phyloP scores from a whole-genome alignment of 2,329 filamentous ascomycete species.

The Paecilomyces fulvus region DNA sequence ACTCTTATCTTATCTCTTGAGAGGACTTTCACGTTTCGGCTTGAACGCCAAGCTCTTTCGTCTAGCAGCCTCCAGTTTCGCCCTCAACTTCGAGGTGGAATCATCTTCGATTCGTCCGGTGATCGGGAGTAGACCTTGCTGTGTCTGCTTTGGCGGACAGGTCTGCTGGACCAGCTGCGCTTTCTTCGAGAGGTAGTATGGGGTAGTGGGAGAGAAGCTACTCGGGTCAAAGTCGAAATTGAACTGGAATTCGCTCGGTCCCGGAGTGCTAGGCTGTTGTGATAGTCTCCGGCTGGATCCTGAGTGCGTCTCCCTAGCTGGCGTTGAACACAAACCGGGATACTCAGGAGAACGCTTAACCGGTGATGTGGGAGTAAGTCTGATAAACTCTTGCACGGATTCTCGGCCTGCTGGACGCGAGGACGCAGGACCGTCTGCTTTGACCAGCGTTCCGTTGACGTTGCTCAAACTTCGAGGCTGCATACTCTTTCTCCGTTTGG shows the following conservation, averaged over 20 bases:
- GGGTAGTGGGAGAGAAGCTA: slow-evolving; percentile 38
- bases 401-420: slow-evolving; percentile 31
- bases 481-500: slow-evolving; percentile 70
- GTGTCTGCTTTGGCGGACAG: slow-evolving; percentile 45
- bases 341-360: slow-evolving; percentile 7
- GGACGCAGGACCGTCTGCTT: neutral
- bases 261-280: slow-evolving; percentile 25
- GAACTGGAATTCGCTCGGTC: slow-evolving; percentile 11
- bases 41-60: slow-evolving; percentile 72
- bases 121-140: slow-evolving; percentile 32
- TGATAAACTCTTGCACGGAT: slow-evolving; percentile 25
- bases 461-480: slow-evolving; percentile 64
- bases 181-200: slow-evolving; percentile 37
- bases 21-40: slow-evolving; percentile 64
- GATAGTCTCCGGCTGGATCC: slow-evolving; percentile 7
- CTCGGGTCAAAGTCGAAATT: slow-evolving; percentile 30
- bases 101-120: slow-evolving; percentile 20
- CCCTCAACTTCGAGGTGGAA: slow-evolving; percentile 39
- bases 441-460: slow-evolving; percentile 47
- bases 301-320: slow-evolving; percentile 11
- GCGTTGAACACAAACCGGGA: neutral
- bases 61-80: slow-evolving; percentile 61
- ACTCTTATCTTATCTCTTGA: slow-evolving; percentile 46
- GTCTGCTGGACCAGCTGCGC: slow-evolving; percentile 43
- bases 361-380: slow-evolving; percentile 23